These are phyloP conservation scores for Medicago arabica DNA, from an alignment of 306 rosid genomes.

Conservation along the genomic window DNA sequence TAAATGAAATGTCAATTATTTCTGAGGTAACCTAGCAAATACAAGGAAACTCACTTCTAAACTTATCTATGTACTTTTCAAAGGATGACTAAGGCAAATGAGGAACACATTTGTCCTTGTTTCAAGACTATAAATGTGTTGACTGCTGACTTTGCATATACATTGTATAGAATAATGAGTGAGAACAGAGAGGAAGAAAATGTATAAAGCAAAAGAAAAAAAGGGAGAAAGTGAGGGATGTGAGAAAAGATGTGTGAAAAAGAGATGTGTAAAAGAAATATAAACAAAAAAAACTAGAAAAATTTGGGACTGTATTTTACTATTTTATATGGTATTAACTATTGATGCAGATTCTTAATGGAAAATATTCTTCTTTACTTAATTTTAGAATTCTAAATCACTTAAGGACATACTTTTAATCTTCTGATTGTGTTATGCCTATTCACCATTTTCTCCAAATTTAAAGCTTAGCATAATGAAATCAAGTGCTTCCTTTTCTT, in stretches of 20 bases:
- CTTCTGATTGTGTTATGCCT: too few species aligned
- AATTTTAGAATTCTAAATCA: too few species aligned
- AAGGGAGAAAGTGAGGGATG: neutral
- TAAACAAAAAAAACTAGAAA: neutral
- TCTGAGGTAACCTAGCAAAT: neutral
- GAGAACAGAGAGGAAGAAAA: neutral
- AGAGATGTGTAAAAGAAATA: neutral
- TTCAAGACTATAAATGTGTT: conserved; percentile 2
- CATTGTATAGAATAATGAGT: neutral
- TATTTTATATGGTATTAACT: neutral
- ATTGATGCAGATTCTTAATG: too few species aligned
- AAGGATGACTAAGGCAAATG: neutral
- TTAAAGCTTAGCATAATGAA: conserved; percentile 10
- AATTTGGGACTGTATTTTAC: neutral
- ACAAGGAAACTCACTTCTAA: conserved; percentile 1
- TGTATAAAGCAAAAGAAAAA: neutral
- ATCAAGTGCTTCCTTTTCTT: neutral
- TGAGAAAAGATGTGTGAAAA: neutral
- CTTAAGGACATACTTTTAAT: too few species aligned
- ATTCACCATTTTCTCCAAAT: conserved; percentile 7
- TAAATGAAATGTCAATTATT: neutral
- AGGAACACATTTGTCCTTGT: neutral
- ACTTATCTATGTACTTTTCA: neutral
- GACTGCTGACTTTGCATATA: conserved; percentile 3
- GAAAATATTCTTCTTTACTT: too few species aligned